Evolutionary conservation across 1,284 basidiomycete genomes (phyloP), one percentile per base, ranked within the genome.

Genomic region (Peniophora sp.): DNA sequence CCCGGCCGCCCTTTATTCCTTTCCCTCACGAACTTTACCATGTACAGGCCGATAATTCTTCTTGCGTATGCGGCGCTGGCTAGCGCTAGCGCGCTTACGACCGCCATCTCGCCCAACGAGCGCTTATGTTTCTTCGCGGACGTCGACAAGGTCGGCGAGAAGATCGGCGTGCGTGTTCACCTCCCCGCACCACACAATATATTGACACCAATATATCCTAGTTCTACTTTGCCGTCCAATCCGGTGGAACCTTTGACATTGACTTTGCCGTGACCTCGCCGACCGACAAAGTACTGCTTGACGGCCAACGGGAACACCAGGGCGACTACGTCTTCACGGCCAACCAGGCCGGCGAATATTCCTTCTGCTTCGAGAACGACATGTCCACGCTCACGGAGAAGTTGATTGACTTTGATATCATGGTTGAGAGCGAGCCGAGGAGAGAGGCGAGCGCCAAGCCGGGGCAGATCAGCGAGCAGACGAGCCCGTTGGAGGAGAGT

Each of bases 281-380:
- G 11, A 82, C 82, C 52, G 88, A 92, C 64, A 90, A 85, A 63
- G 73, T 95, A 45, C 68, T 99, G 36, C 79, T 98, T 43, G 86
- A 93, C 50, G 97, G 93, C 50, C 68, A 79, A 58, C 83, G 85
- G 42, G 95, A 98, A 63, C 83, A 92, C 34, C 94, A 98, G 63
- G 93, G 96, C 41, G 97, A 99, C 78, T 97, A 88, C 63, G 92
- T 99, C 55, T 83, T 99, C 58, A 99, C 97, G 3, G 96, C 92
- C 12, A 95, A 97, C 70, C 79, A 80, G 35, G 79, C 88, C 51
- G 96, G 96, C 61, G 97, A 99, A 77, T 98, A 98, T 70, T 75
- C 92, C 2, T 99, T 99, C 73, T 99, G 97, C 73, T 97, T 99
- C 66, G 89, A 94, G 65, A 99, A 99, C 69, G 92, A 96, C 72